These are phyloP conservation scores for Actinomucor elegans DNA, from an alignment of 371 early-diverging fungal species.

Conservation along the genomic window DNA sequence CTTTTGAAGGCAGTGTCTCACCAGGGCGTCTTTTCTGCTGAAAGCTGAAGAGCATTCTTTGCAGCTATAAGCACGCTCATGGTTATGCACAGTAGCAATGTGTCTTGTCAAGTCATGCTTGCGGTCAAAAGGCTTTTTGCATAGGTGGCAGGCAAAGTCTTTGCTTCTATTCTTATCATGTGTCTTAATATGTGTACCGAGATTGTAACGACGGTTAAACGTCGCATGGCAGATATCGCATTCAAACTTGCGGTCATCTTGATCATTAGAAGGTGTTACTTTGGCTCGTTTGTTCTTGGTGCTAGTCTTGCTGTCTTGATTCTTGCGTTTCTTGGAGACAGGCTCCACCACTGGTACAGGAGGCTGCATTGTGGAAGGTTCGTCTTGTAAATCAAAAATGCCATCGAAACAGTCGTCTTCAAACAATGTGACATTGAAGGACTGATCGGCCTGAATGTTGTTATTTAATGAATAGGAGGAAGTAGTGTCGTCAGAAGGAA, in stretches of 20 bases:
- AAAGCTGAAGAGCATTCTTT: conserved; percentile 58
- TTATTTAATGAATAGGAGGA: not conserved
- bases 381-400: not conserved
- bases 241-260: conserved; percentile 36
- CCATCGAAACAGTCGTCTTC: conserved; percentile 3
- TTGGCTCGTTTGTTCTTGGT: conserved; percentile 10
- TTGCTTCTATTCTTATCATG: conserved; percentile 67
- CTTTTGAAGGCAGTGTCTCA: conserved; percentile 43
- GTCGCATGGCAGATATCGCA: conserved; percentile 53
- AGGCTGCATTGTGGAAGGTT: not conserved
- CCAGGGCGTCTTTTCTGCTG: conserved; percentile 71
- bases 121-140: conserved; percentile 62
- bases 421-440: conserved; percentile 4
- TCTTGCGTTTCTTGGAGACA: conserved; percentile 13
- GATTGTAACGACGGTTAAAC: conserved; percentile 75
- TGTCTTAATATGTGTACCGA: conserved; percentile 71
- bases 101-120: conserved; percentile 79
- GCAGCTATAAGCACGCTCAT: conserved; percentile 62
- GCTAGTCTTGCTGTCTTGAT: not conserved
- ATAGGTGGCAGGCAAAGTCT: conserved; percentile 58
- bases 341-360: not conserved
- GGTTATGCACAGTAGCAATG: conserved; percentile 61
- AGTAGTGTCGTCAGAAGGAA: conserved; percentile 20
- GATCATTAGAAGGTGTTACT: not conserved
- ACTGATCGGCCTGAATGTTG: not conserved